Conservation (phyloP, 352 stramenopile genomes). For the Pythium vanterpoolii region DNA sequence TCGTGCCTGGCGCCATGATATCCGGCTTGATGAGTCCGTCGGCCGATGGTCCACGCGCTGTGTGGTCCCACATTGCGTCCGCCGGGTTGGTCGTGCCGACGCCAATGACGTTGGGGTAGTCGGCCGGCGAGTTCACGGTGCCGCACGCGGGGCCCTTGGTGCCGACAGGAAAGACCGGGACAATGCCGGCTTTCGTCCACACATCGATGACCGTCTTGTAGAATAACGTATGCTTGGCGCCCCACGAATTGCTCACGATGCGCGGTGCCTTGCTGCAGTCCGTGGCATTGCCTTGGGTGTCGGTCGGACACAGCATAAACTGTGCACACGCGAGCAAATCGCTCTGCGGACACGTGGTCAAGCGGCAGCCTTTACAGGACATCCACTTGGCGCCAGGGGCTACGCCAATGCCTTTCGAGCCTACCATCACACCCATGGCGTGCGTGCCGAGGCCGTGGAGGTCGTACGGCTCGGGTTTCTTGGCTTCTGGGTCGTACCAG, state of each 20-base stretch:
- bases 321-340: constrained; percentile 25
- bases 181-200: constrained; percentile 22
- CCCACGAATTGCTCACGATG: constrained; percentile 29
- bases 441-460: constrained; percentile 16
- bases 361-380: constrained; percentile 27
- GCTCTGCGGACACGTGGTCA: constrained; percentile 16
- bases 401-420: constrained; percentile 4
- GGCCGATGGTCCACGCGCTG: constrained; percentile 18
- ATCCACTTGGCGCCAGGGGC: constrained; percentile 23
- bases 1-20: constrained; percentile 24
- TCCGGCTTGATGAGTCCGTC: constrained; percentile 30
- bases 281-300: constrained; percentile 22
- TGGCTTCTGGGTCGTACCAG: no score
- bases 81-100: constrained; percentile 22
- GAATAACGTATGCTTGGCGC: background rate
- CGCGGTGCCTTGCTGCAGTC: constrained; percentile 24
- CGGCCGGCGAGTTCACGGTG: constrained; percentile 18
- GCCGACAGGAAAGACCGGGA: constrained; percentile 25
- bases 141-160: constrained; percentile 21
- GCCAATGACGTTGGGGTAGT: constrained; percentile 26
- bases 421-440: constrained; percentile 6
- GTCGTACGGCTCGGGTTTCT: constrained; percentile 19
- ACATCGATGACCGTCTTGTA: constrained; percentile 12
- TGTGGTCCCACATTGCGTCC: constrained; percentile 10
- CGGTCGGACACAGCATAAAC: constrained; percentile 30